Evolutionary conservation across 2,329 filamentous ascomycete species (phyloP), one percentile per base, ranked within the genome.

Genomic region (Pseudopyricularia cyperi): DNA sequence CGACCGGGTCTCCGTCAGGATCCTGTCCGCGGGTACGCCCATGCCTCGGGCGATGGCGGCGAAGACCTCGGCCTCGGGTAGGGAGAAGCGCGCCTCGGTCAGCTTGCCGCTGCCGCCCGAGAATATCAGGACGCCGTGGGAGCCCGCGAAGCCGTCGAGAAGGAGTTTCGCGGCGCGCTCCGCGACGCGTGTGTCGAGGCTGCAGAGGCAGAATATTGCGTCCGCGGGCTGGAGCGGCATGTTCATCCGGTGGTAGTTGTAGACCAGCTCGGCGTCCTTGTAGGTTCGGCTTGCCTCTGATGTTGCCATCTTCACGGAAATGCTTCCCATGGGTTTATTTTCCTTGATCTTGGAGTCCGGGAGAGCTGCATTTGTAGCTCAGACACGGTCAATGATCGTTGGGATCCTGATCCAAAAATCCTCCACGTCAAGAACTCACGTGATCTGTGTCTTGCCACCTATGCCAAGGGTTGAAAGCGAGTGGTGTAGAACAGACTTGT

Each of bases 181-280:
- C 50, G 71, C 71, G 35, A 74, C 68, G 52, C 71, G 69, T 3
- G 63, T 64, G 60, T 73, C 71, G 54, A 73, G 70, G 57, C 68
- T 72, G 62, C 71, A 72, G 46, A 74, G 66, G 59, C 68, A 69
- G 64, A 74, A 74, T 53, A 73, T 62, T 51, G 70, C 69, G 52
- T 69, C 66, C 50, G 66, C 66, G 46, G 63, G 63, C 30, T 39
- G 7, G 28, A 68, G 59, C 11, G 63, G 50, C 61, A 69, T 66
- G 54, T 58, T 55, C 59, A 71, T 66, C 46, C 64, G 69, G 59
- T 71, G 71, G 58, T 72, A 74, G 52, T 69, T 63, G 59, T 71
- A 74, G 30, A 74, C 56, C 22, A 62, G 57, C 47, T 62, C 58
- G 11, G 69, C 68, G 51, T 73, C 69, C 3, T 37, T 44, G 39